Base-by-base conservation (phyloP, 2,329 filamentous ascomycete genomes). In the Saccharata proteae region DNA sequence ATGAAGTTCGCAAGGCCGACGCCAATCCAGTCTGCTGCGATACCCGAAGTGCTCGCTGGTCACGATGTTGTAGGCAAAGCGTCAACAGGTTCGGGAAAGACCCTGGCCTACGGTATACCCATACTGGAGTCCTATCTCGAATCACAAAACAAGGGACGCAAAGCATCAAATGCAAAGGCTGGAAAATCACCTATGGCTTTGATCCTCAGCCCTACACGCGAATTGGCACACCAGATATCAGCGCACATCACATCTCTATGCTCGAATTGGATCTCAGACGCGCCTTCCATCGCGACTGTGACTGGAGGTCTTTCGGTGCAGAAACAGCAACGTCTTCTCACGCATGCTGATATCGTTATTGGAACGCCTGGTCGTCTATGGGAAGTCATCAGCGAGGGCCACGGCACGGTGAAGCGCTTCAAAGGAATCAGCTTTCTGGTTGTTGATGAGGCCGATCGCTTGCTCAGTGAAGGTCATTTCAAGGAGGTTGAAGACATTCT, bases 21-120 rank as follows among this genome's bases (percentile, higher is more conserved):
- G 0, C 58, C 70, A 1, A 93, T 98, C 36, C 90, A 98, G 52
- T 59, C 66, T 13, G 67, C 74, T 19, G 67, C 82, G 1, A 93
- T 98, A 43, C 86, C 90, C 0, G 71, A 81, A 32, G 81, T 94
- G 26, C 52, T 88, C 13, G 71, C 74, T 5, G 88, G 88, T 0
- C 80, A 82, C 50, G 88, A 98, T 55, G 79, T 96, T 11, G 80
- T 98, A 40, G 90, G 90, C 24, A 98, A 98, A 59, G 90, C 90
- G 2, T 80, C 88, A 8, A 98, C 90, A 0, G 90, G 90, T 42
- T 96, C 90, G 10, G 90, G 90, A 44, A 98, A 98, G 59, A 98
- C 90, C 0, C 63, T 98, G 26, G 88, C 90, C 0, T 98, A 93
- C 54, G 84, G 80, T 1, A 85, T 98, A 39, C 90, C 90, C 0